These are phyloP conservation scores for Dendrocalamus sinicus DNA, from an alignment of 176 grass and related monocot species.

Conservation along the genomic window DNA sequence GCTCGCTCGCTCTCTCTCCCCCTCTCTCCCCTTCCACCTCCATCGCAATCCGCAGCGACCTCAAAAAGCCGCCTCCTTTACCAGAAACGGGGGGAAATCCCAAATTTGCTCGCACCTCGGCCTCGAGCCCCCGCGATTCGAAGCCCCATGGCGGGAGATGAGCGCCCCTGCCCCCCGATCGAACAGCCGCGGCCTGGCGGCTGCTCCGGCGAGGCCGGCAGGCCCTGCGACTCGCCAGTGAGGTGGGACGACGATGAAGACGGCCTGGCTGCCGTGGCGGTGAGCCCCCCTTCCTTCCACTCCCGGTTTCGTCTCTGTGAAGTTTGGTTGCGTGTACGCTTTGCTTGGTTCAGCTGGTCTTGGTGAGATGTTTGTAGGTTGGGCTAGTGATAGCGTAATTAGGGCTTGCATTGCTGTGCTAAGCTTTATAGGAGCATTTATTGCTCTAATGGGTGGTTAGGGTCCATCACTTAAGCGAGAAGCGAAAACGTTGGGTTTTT, in stretches of 20 bases:
- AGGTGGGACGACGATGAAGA: constrained; percentile 41
- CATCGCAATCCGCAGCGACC: constrained; percentile 16
- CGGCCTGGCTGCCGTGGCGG: constrained; percentile 39
- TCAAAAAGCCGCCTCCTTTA: constrained; percentile 16
- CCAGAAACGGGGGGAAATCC: not conserved
- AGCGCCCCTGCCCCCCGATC: not conserved
- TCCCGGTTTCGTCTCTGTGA: constrained; percentile 25
- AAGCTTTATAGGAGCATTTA: not conserved
- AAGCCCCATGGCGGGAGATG: constrained; percentile 41
- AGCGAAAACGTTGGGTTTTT: constrained; percentile 6
- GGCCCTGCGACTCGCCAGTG: not conserved
- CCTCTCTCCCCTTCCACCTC: not conserved
- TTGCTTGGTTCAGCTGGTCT: not conserved
- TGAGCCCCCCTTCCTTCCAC: not conserved
- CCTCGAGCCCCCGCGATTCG: constrained; percentile 13
- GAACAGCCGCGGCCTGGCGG: not conserved
- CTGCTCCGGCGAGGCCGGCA: not conserved
- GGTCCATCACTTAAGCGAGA: not conserved
- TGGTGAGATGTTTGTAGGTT: constrained; percentile 11
- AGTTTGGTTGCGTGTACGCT: constrained; percentile 46
- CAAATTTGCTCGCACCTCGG: not conserved
- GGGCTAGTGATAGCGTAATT: not conserved
- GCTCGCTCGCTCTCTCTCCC: not conserved
- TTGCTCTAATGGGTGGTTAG: constrained; percentile 2
- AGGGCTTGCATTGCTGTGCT: not conserved